Conservation (phyloP, 345 rosid genomes). For the Eucalyptus pauciflora region DNA sequence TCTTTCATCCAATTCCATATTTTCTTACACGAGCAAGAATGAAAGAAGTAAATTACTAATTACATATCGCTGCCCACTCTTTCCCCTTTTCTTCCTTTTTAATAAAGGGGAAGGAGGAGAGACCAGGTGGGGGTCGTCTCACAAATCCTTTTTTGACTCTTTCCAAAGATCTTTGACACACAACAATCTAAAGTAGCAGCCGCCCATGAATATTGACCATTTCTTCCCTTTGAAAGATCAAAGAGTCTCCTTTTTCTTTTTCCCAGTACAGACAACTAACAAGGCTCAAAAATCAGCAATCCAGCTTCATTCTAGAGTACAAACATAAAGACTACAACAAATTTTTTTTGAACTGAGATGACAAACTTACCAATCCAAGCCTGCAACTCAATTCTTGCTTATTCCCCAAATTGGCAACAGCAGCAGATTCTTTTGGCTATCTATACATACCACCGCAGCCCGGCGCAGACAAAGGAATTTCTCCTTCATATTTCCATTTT, state of each 20-base stretch:
- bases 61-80: not conserved
- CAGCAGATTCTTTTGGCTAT: not conserved
- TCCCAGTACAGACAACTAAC: not conserved
- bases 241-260: not conserved
- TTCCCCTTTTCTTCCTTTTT: not conserved
- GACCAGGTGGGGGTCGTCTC: not conserved
- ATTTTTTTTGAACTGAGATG: not conserved
- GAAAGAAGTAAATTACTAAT: not conserved
- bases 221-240: not conserved
- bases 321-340: not conserved
- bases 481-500: not conserved
- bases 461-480: not conserved
- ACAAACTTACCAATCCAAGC: not conserved
- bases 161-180: not conserved
- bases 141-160: not conserved
- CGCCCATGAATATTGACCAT: not conserved
- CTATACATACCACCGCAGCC: not conserved
- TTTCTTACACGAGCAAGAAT: not conserved
- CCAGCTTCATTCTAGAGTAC: not conserved
- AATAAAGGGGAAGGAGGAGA: not conserved
- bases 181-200: not conserved
- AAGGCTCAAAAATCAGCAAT: not conserved
- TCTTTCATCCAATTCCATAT: not conserved
- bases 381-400: not conserved
- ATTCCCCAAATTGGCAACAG: not conserved